A percentile compares a stretch with the other conserved stretches of the same genome.
phyloP scores from a whole-genome alignment of 1,284 basidiomycete species.

The Rhizoctonia solani region DNA sequence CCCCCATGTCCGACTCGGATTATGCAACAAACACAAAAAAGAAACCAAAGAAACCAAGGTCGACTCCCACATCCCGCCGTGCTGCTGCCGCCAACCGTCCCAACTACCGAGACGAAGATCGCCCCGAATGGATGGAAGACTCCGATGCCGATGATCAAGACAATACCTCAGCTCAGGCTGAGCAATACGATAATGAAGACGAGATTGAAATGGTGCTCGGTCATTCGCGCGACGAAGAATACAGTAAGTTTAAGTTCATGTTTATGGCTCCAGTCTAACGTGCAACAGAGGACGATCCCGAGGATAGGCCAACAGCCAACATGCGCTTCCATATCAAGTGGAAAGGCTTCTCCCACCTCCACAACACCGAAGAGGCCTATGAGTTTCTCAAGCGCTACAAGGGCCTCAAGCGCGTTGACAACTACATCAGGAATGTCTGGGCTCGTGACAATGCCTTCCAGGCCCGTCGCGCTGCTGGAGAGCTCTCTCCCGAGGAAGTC shows the following conservation, averaged over 20 bases:
- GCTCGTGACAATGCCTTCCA: constrained; percentile 67
- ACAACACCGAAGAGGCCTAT: constrained; percentile 97
- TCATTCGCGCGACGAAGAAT: constrained; percentile 80
- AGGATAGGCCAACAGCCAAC: constrained; percentile 83
- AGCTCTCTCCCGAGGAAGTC: constrained; percentile 82
- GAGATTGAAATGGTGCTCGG: constrained; percentile 88
- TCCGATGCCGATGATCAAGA: constrained; percentile 22
- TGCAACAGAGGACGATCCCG: constrained; percentile 61
- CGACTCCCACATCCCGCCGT: constrained; percentile 8
- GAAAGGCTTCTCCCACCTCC: constrained; percentile 91
- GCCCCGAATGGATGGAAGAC: constrained; percentile 25
- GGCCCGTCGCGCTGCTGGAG: constrained; percentile 65
- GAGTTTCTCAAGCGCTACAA: constrained; percentile 92
- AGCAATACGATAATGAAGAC: constrained; percentile 67
- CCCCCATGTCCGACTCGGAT: constrained; percentile 28
- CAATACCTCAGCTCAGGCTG: background rate
- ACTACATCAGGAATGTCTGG: constrained; percentile 89
- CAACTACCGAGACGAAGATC: constrained; percentile 34
- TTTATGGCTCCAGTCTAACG: background rate
- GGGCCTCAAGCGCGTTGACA: constrained; percentile 96
- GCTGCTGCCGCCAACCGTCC: constrained; percentile 15
- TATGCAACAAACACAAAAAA: constrained; percentile 28
- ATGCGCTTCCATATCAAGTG: constrained; percentile 95
- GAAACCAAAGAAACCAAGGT: constrained; percentile 22
- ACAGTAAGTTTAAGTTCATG: constrained; percentile 41